Conservation (phyloP, 768 basidiomycete genomes). For the Lyophyllum atratum region DNA sequence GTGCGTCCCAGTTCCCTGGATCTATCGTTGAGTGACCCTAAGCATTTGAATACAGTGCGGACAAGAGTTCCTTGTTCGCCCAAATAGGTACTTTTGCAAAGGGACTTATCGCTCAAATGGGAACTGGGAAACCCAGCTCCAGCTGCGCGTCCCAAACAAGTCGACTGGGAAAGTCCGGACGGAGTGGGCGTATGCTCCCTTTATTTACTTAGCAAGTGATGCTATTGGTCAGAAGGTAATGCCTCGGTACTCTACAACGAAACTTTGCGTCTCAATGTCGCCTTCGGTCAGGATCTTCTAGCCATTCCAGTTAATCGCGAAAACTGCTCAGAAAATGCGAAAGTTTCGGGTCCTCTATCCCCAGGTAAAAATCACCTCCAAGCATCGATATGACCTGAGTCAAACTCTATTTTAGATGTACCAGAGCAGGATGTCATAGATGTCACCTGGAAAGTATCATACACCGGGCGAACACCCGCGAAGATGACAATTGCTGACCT, state of each 20-base stretch:
- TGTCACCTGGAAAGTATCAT: constrained; percentile 33
- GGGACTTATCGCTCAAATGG: constrained; percentile 22
- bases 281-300: constrained; percentile 27
- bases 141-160: constrained; percentile 21
- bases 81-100: constrained; percentile 21
- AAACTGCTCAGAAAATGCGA: constrained; percentile 11
- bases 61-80: not conserved
- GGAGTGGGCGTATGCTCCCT: constrained; percentile 35
- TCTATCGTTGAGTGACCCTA: not conserved
- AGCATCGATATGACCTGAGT: not conserved
- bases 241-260: too few species aligned
- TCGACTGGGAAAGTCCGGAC: constrained; percentile 14
- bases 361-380: not conserved
- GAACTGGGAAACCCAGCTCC: constrained; percentile 30
- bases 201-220: constrained; percentile 21
- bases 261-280: too few species aligned
- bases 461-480: constrained; percentile 25
- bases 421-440: constrained; percentile 21
- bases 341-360: not conserved
- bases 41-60: not conserved
- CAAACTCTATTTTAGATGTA: not conserved
- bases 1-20: constrained; percentile 7
- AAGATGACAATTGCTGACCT: constrained; percentile 22
- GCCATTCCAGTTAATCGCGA: constrained; percentile 31
- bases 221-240: constrained; percentile 30